Evolutionary conservation across 768 basidiomycete species (phyloP).

Genomic region (Steccherinum ochraceum): DNA sequence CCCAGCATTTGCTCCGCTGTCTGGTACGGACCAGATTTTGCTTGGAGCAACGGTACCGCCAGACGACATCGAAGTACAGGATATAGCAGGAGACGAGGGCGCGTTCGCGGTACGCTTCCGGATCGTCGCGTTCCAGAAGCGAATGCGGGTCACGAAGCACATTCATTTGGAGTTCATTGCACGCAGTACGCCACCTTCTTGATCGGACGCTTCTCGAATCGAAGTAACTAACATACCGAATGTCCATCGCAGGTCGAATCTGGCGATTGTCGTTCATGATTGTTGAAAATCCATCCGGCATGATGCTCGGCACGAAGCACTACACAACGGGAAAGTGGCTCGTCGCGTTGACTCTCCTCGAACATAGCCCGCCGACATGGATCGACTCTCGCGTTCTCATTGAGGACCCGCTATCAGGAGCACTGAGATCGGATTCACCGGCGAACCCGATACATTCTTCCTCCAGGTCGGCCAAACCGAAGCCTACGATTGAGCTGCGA

Average conservation of each 20-base stretch:
- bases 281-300: slow-evolving; percentile 1
- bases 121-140: slow-evolving; percentile 56
- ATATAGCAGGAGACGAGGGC: slow-evolving; percentile 42
- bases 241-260: slow-evolving; percentile 38
- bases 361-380: slow-evolving; percentile 53
- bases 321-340: slow-evolving; percentile 27
- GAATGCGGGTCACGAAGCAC: slow-evolving; percentile 57
- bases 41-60: slow-evolving; percentile 21
- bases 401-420: slow-evolving; percentile 19
- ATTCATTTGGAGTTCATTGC: slow-evolving; percentile 65
- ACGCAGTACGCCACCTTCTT: slow-evolving; percentile 31
- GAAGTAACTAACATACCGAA: not conserved
- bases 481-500: slow-evolving; percentile 30
- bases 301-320: not conserved
- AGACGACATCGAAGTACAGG: slow-evolving; percentile 52
- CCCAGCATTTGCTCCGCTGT: slow-evolving; percentile 44
- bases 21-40: slow-evolving; percentile 44
- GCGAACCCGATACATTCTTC: slow-evolving; percentile 1
- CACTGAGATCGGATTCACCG: slow-evolving; percentile 6
- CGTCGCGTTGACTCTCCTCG: slow-evolving; percentile 43
- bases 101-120: slow-evolving; percentile 48
- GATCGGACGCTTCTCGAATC: too few relatives aligned
- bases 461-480: slow-evolving; percentile 10
- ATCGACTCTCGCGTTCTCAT: slow-evolving; percentile 48
- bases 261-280: slow-evolving; percentile 45